These are phyloP conservation scores for Clarireedia hainanense DNA, from an alignment of 2,329 filamentous ascomycete species.

Conservation along the genomic window DNA sequence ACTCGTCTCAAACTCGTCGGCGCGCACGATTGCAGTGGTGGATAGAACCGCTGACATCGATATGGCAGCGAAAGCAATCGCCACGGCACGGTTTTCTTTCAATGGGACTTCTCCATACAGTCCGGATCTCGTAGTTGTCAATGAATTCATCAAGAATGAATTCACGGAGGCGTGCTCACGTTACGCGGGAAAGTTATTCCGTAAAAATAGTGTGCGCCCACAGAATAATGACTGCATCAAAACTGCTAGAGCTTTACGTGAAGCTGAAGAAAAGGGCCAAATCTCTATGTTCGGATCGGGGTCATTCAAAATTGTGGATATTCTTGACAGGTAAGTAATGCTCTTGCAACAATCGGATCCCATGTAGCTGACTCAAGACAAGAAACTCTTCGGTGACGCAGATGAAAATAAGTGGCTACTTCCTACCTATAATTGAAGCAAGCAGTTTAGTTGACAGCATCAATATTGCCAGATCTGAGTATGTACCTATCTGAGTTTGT, in stretches of 20 bases:
- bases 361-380: not conserved
- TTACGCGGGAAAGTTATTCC: conserved; percentile 8
- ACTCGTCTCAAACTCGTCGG: conserved; percentile 21
- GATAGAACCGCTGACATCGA: conserved; percentile 50
- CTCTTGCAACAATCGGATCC: not conserved
- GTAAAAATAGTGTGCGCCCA: not conserved
- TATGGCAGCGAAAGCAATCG: conserved; percentile 44
- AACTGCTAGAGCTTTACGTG: not conserved
- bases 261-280: conserved; percentile 6
- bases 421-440: conserved; percentile 39
- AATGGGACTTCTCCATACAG: conserved; percentile 51
- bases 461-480: conserved; percentile 7
- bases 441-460: conserved; percentile 48
- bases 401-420: conserved; percentile 34
- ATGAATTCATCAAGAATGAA: conserved; percentile 49
- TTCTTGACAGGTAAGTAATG: conserved; percentile 11
- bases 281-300: conserved; percentile 7
- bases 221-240: not conserved
- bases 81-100: conserved; percentile 46
- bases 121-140: conserved; percentile 56
- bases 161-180: conserved; percentile 31
- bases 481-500: conserved; percentile 23
- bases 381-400: conserved; percentile 27
- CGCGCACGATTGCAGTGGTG: conserved; percentile 45
- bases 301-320: conserved; percentile 8